Evolutionary conservation across 192 early-diverging fungal species (phyloP).

Genomic region (Podochytrium sp.): DNA sequence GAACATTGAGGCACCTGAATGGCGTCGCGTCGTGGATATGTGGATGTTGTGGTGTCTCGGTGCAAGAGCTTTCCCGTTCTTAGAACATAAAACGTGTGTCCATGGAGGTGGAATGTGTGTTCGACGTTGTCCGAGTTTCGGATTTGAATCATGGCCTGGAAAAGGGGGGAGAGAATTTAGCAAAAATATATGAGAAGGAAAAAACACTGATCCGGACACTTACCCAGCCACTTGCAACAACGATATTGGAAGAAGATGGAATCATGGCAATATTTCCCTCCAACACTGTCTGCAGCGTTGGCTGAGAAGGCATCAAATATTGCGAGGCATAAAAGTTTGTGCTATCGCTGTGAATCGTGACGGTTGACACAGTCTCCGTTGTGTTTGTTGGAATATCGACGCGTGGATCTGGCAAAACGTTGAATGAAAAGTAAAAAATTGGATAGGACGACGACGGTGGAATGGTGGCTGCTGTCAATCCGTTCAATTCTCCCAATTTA

Average conservation of each 20-base stretch:
- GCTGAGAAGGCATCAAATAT: conserved; percentile 4
- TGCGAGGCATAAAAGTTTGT: neutral
- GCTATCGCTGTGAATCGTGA: neutral
- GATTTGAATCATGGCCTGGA: neutral
- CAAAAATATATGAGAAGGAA: no score
- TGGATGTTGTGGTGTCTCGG: neutral
- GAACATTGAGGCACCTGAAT: conserved; percentile 23
- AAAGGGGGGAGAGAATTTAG: neutral
- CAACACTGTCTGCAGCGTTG: neutral
- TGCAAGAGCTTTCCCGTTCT: neutral
- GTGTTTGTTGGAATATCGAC: neutral
- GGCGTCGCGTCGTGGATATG: conserved; percentile 7
- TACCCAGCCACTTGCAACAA: neutral
- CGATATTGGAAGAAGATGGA: neutral
- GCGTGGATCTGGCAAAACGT: neutral
- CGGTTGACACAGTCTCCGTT: neutral
- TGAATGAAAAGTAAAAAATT: neutral
- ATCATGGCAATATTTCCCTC: neutral
- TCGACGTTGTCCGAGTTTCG: conserved; percentile 11
- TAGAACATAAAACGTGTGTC: conserved; percentile 15
- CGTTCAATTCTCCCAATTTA: conserved; percentile 22
- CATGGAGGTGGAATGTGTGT: conserved; percentile 24
- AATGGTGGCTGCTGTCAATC: neutral
- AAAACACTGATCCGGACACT: neutral
- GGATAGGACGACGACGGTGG: neutral